Conservation (phyloP, 306 rosid genomes). For the Vicia sativa region DNA sequence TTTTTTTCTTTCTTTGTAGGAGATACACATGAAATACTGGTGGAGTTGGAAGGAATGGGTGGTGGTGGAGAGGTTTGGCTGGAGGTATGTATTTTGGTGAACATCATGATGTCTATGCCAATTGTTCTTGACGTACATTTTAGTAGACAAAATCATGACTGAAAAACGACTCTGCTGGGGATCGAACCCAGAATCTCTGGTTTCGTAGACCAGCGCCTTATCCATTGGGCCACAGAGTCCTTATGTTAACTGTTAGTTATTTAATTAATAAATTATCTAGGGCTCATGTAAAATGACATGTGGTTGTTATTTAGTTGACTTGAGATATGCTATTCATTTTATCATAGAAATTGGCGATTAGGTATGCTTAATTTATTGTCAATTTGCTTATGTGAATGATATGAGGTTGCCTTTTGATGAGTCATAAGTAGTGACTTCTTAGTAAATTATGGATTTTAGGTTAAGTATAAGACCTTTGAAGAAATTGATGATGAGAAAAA, state of each 20-base stretch:
- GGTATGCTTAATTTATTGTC: constrained; percentile 31
- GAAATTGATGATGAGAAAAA: constrained; percentile 77
- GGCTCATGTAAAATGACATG: constrained; percentile 8
- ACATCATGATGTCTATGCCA: constrained; percentile 3
- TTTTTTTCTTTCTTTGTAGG: constrained; percentile 52
- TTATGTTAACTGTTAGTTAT: not conserved
- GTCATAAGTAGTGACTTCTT: constrained; percentile 32
- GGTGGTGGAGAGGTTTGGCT: constrained; percentile 86
- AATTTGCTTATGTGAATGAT: constrained; percentile 16
- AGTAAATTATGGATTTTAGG: constrained; percentile 56
- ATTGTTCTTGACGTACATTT: not conserved
- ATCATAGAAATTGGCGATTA: not conserved
- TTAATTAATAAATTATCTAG: not conserved
- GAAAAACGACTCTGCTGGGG: constrained; percentile 62
- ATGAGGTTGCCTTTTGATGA: constrained; percentile 15
- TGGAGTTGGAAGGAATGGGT: constrained; percentile 98
- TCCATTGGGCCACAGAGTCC: constrained; percentile 73
- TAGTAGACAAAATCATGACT: constrained; percentile 10
- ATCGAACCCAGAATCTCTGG: constrained; percentile 99
- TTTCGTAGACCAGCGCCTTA: constrained; percentile 99
- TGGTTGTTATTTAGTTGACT: constrained; percentile 18
- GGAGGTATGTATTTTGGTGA: constrained; percentile 58
- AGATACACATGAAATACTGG: constrained; percentile 67
- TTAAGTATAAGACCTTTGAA: constrained; percentile 79
- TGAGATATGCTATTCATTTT: constrained; percentile 21